Base-by-base conservation (phyloP, 177 flowering plant species). In the Vitis hybrid region DNA sequence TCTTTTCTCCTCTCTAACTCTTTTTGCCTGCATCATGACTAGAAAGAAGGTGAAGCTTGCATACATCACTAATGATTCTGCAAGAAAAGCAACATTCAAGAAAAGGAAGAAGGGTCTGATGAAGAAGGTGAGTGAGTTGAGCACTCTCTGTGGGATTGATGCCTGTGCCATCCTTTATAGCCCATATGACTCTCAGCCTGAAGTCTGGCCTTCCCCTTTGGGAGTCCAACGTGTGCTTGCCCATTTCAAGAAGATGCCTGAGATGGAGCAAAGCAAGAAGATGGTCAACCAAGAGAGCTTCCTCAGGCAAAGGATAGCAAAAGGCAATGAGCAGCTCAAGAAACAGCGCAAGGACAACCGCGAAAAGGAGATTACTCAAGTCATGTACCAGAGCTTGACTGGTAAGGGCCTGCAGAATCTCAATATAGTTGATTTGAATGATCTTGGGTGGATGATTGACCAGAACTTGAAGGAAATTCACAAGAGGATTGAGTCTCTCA, bases 261-360 rank as follows among this genome's bases (percentile, higher is more conserved):
- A 78, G 76, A 74, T 74, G 79, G 85, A 78, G 54, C 81, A 78
- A 48, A 70, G 71, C 74, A 80, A 82, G 74, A 84, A 80, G 56
- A 82, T 78, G 45, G 45, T 40, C 45, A 40, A 40, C 8, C 45
- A 40, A 1, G 45, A 40, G 45, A 40, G 45, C 45, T 40, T 40
- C 45, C 45, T 40, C 8, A 40, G 45, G 45, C 45, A 40, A 40
- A 40, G 45, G 45, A 7, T 40, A 40, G 45, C 45, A 6, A 40
- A 40, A 7, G 45, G 45, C 7, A 40, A 40, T 40, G 45, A 40
- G 45, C 45, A 40, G 45, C 45, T 40, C 45, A 40, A 40, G 45
- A 40, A 40, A 40, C 45, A 40, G 8, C 45, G 45, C 5, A 40
- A 40, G 45, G 45, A 40, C 45, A 40, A 40, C 45, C 45, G 45